Base-by-base conservation (phyloP, 108 stramenopile genomes). In the Cyclotella cryptica region DNA sequence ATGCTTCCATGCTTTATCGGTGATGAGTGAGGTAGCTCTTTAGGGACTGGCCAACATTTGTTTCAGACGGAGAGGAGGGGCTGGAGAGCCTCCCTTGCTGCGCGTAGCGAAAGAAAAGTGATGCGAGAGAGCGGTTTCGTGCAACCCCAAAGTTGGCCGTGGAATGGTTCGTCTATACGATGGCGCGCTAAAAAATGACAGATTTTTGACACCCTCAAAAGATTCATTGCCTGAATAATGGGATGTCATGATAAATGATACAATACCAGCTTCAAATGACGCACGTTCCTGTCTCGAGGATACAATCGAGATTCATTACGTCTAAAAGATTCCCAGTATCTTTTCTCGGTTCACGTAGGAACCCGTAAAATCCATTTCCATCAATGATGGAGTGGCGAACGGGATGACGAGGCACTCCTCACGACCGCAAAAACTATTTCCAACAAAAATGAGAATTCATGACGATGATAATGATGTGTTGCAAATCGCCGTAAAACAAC, bases 1-100 rank as follows among this genome's bases (percentile, higher is more conserved):
- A 39, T 30, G 60, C 60, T 13, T 61, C 60, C 60, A 61, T 61
- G 11, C 11, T 61, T 57, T 26, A 22, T 26, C 24, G 55, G 9
- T 3, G 47, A n/a, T 49, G 47, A 35, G 15, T 17, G 47, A 6
- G 2, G 35, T 35, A 35, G n/a, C n/a, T n/a, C n/a, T n/a, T n/a
- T n/a, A n/a, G n/a, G n/a, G n/a, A n/a, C n/a, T n/a, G 44, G 44
- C 44, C n/a, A n/a, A n/a, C n/a, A n/a, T 45, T 9, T 45, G 9
- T 45, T 9, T 45, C 13, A 13, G 44, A 13, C 11, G 18, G 18
- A n/a, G 53, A 7, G 53, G 53, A 13, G 18, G 53, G 53, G 7
- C 19, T 54, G 18, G n/a, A 19, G 12, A 19, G 18, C 18, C 19
- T 54, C 14, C 7, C 19, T 54, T 54, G 53, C 19, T 54, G 14